Conservation (phyloP, 345 rosid genomes). For the Anastatica hierochuntica region DNA sequence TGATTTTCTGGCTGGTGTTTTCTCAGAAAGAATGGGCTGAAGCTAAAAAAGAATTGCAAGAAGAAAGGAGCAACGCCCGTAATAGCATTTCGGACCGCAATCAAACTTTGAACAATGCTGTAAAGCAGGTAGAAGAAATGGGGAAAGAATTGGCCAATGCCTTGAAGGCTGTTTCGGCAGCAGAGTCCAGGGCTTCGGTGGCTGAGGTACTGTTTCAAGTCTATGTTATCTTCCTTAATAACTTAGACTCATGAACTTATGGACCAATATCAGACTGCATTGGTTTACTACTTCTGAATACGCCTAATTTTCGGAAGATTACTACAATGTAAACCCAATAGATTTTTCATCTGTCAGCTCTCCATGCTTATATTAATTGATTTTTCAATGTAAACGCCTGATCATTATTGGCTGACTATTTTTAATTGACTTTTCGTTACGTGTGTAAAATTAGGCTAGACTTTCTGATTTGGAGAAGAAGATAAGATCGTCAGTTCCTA, state of each 20-base stretch:
- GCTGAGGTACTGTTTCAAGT: conserved; percentile 54
- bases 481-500: conserved; percentile 41
- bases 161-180: conserved; percentile 61
- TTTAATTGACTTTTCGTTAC: conserved; percentile 9
- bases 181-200: conserved; percentile 80
- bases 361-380: background rate
- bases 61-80: conserved; percentile 63
- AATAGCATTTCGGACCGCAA: conserved; percentile 54
- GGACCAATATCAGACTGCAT: background rate
- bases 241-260: conserved; percentile 1
- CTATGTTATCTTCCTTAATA: conserved; percentile 9
- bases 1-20: conserved; percentile 10
- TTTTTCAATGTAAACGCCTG: no score
- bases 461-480: conserved; percentile 66
- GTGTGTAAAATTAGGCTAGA: conserved; percentile 43
- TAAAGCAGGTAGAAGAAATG: conserved; percentile 82
- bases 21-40: conserved; percentile 91
- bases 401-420: background rate
- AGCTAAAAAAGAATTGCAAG: conserved; percentile 80
- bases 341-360: conserved; percentile 2
- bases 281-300: conserved; percentile 2
- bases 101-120: conserved; percentile 55
- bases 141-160: conserved; percentile 66
- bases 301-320: background rate
- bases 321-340: conserved; percentile 6